These are phyloP conservation scores for Hordeum vulgare DNA, from an alignment of 176 grass and related monocot species.

Conservation along the genomic window MorexV3_pseudomolecules_assembly NC_058519.1:539268985-539269484, in stretches of 20 bases:
- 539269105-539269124: neutral
- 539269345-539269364: neutral
- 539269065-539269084: slow-evolving; percentile 1
- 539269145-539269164: neutral
- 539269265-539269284: neutral
- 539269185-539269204: neutral
- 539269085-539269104: neutral
- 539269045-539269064: neutral
- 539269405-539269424: neutral
- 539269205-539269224: neutral
- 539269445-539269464: neutral
- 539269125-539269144: neutral
- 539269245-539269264: neutral
- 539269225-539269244: neutral
- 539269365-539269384: neutral
- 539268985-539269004: neutral
- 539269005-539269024: neutral
- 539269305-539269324: neutral
- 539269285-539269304: neutral
- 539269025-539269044: neutral
- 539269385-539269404: neutral
- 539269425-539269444: neutral
- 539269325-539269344: neutral
- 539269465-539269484: neutral
- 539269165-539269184: neutral